Evolutionary conservation across 2,329 filamentous ascomycete genomes (phyloP), one percentile per base, ranked within the genome.

Genomic region (Macrophomina phaseolina): DNA sequence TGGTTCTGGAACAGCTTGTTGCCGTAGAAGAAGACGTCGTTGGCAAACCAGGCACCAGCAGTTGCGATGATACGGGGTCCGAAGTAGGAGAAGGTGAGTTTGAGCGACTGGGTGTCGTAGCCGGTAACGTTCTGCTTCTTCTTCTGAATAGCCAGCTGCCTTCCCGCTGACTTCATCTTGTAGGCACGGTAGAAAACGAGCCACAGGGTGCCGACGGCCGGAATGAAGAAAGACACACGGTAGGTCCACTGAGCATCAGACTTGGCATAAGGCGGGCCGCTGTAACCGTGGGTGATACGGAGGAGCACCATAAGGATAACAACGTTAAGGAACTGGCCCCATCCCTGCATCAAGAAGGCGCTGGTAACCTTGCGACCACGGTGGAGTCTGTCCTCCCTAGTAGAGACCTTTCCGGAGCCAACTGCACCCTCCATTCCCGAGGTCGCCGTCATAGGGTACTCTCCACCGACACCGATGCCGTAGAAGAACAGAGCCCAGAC

Each of bases 1-100:
- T 94, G 87, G 69, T 87, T 87, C 82, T 97, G 94, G 87, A 97
- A 97, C 64, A 97, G 90, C 86, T 97, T 97, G 90, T 97, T 97
- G 73, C 94, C 94, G 83, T 98, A 98, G 85, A 98, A 98, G 86
- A 98, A 97, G 71, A 98, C 91, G 76, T 98, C 94, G 80, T 98
- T 98, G 82, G 90, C 92, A 81, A 94, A 98, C 94, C 94, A 98
- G 42, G 89, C 87, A 66, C 91, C 91, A 11, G 94, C 89, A 23
- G 94, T 97, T 60, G 94, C 94, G 23, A 97, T 75, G 30, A 98
- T 82, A 72, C 94, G 93, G 63, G 91, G 90, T 56, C 93, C 93
- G 72, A 97, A 98, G 82, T 96, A 89, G 67, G 81, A 86, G 80
- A 94, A 88, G 53, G 92, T 94, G 74, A 92, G 83, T 71, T 86